A percentile compares a stretch with the other conserved stretches of the same genome.
These are phyloP conservation scores for Hydrangea macrophylla DNA, from an alignment of 148 eudicot species.

Conservation along the genomic window DNA sequence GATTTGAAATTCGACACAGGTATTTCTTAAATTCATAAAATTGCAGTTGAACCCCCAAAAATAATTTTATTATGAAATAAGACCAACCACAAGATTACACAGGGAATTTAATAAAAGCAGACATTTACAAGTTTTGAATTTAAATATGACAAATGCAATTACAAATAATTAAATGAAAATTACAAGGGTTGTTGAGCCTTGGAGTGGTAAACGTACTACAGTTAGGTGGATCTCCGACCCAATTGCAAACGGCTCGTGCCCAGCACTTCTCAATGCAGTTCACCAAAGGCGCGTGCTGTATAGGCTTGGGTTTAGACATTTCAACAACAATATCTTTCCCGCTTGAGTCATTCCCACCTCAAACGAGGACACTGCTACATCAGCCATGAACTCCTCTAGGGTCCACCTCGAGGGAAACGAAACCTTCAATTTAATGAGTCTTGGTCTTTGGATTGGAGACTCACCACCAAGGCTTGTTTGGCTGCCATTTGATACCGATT, in stretches of 20 bases:
- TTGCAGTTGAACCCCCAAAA: too few relatives aligned
- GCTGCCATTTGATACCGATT: slow-evolving; percentile 68
- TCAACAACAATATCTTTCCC: slow-evolving; percentile 40
- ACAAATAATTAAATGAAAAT: too few relatives aligned
- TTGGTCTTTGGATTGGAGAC: slow-evolving; percentile 76
- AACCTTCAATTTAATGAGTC: slow-evolving; percentile 78
- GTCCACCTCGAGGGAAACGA: slow-evolving; percentile 96
- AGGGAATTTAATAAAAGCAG: too few relatives aligned
- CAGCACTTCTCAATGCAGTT: slow-evolving; percentile 95
- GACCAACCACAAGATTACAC: too few relatives aligned
- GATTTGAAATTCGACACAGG: too few relatives aligned
- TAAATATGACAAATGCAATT: too few relatives aligned
- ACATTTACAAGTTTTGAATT: too few relatives aligned
- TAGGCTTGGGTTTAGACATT: slow-evolving; percentile 47
- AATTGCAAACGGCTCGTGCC: slow-evolving; percentile 86
- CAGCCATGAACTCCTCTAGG: slow-evolving; percentile 80
- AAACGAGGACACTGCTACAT: slow-evolving; percentile 36
- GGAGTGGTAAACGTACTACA: too few relatives aligned
- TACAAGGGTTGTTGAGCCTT: too few relatives aligned
- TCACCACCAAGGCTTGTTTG: slow-evolving; percentile 46
- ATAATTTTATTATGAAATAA: too few relatives aligned
- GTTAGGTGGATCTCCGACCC: slow-evolving; percentile 93
- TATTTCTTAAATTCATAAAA: too few relatives aligned
- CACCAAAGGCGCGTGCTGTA: slow-evolving; percentile 92
- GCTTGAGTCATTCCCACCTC: slow-evolving; percentile 13